phyloP scores from a whole-genome alignment of 352 stramenopile genomes.

The Phytophthora multivora region DNA sequence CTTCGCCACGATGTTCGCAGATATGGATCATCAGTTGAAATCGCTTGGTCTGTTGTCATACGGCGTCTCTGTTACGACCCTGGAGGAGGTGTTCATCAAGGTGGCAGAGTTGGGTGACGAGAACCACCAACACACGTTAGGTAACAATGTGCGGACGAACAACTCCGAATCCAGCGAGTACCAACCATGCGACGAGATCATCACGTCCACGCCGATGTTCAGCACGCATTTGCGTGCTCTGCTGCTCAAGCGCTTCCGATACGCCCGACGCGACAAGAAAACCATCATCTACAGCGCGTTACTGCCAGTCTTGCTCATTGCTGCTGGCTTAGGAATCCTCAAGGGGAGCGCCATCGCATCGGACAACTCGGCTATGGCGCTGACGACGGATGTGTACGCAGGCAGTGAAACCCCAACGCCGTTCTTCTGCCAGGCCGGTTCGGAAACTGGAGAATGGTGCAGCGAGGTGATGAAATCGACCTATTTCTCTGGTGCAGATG shows the following conservation, averaged over 20 bases:
- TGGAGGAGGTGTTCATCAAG: constrained; percentile 83
- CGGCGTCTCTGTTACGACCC: constrained; percentile 78
- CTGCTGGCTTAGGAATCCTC: constrained; percentile 53
- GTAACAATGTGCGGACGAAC: constrained; percentile 15
- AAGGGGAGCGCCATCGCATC: constrained; percentile 31
- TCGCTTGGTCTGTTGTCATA: constrained; percentile 50
- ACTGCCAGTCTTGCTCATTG: constrained; percentile 52
- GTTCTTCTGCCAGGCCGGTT: constrained; percentile 39
- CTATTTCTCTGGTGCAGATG: constrained; percentile 30
- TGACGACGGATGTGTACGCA: constrained; percentile 28
- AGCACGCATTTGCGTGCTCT: constrained; percentile 41
- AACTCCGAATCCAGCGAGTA: constrained; percentile 12
- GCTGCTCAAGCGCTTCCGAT: constrained; percentile 56
- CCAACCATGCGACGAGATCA: constrained; percentile 25
- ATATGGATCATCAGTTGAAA: constrained; percentile 47
- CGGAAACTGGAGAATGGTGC: constrained; percentile 34
- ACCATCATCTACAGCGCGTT: constrained; percentile 50
- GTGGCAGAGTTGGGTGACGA: constrained; percentile 45
- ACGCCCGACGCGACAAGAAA: constrained; percentile 51
- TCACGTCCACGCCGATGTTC: constrained; percentile 26
- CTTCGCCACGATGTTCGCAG: constrained; percentile 61
- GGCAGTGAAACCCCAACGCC: constrained; percentile 38
- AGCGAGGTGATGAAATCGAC: constrained; percentile 30
- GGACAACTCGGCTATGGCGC: constrained; percentile 37
- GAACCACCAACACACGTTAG: constrained; percentile 37